A percentile compares a stretch with the other conserved stretches of the same genome.
Conservation (phyloP, 2,329 filamentous ascomycete genomes). For the Aspergillus hortae region DNA sequence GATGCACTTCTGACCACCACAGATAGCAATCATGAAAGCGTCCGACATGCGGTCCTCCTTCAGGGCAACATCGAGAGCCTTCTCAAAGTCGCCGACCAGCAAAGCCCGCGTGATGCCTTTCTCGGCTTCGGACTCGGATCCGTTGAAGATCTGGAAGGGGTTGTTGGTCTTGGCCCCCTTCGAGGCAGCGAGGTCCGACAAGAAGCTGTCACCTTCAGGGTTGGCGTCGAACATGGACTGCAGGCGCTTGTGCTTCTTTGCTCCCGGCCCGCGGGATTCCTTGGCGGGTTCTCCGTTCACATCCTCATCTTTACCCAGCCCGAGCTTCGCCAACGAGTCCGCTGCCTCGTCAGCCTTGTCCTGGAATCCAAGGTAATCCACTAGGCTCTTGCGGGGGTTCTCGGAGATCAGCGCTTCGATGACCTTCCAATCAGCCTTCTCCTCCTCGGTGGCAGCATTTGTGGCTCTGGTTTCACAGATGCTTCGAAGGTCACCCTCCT, state of each 20-base stretch:
- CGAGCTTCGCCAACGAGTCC: conserved; percentile 42
- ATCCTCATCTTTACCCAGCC: conserved; percentile 36
- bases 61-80: conserved; percentile 83
- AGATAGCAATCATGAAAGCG: conserved; percentile 97
- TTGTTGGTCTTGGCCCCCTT: conserved; percentile 92
- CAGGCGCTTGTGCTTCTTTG: conserved; percentile 59
- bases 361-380: conserved; percentile 85
- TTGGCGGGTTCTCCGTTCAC: conserved; percentile 47
- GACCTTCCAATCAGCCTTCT: conserved; percentile 94
- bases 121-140: conserved; percentile 79
- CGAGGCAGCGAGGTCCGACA: conserved; percentile 77
- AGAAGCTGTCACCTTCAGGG: conserved; percentile 76
- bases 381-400: conserved; percentile 79
- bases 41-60: conserved; percentile 89
- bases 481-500: conserved; percentile 68
- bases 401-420: conserved; percentile 83
- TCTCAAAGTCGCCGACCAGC: conserved; percentile 85
- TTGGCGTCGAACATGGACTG: conserved; percentile 78
- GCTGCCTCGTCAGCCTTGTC: conserved; percentile 54
- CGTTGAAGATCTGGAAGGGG: conserved; percentile 85
- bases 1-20: conserved; percentile 86
- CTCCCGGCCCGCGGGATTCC: conserved; percentile 44
- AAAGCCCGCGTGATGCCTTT: conserved; percentile 82
- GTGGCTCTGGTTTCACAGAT: conserved; percentile 79
- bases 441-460: conserved; percentile 75